These are phyloP conservation scores for Termitomyces sp. DNA, from an alignment of 768 basidiomycete genomes.

Conservation along the genomic window DNA sequence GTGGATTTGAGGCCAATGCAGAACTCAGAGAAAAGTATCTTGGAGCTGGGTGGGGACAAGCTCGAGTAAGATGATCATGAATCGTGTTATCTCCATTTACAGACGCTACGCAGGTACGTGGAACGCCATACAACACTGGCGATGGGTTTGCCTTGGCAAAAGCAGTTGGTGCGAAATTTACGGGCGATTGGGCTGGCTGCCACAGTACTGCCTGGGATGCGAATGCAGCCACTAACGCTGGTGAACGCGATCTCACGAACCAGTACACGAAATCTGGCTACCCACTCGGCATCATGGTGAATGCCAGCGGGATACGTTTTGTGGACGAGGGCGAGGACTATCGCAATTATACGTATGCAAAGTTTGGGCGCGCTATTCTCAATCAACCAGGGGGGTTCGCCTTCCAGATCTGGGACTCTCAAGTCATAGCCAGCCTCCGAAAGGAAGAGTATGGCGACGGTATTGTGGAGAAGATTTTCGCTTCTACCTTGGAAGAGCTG, in stretches of 20 bases:
- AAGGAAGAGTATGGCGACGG: constrained; percentile 67
- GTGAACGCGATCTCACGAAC: constrained; percentile 60
- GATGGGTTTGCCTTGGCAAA: constrained; percentile 59
- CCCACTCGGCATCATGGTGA: constrained; percentile 70
- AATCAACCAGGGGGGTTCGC: constrained; percentile 56
- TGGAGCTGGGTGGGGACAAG: constrained; percentile 57
- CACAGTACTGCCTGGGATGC: constrained; percentile 76
- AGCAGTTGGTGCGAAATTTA: constrained; percentile 49
- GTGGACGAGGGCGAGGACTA: constrained; percentile 75
- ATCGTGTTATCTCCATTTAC: neutral
- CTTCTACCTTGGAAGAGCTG: constrained; percentile 45
- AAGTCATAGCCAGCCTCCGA: constrained; percentile 42
- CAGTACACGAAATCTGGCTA: constrained; percentile 76
- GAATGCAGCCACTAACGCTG: constrained; percentile 47
- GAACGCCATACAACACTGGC: constrained; percentile 70
- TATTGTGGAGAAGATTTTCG: constrained; percentile 56
- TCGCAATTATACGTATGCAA: constrained; percentile 72
- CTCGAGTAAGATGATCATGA: constrained; percentile 40
- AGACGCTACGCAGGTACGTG: constrained; percentile 47
- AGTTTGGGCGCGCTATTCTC: constrained; percentile 61
- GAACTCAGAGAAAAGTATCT: constrained; percentile 52
- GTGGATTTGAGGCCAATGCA: constrained; percentile 62
- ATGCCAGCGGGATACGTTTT: constrained; percentile 54
- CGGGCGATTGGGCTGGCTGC: constrained; percentile 69
- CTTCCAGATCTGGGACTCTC: constrained; percentile 66